Base-by-base conservation (phyloP, 116 monocot genomes). In the Iris pallida region DNA sequence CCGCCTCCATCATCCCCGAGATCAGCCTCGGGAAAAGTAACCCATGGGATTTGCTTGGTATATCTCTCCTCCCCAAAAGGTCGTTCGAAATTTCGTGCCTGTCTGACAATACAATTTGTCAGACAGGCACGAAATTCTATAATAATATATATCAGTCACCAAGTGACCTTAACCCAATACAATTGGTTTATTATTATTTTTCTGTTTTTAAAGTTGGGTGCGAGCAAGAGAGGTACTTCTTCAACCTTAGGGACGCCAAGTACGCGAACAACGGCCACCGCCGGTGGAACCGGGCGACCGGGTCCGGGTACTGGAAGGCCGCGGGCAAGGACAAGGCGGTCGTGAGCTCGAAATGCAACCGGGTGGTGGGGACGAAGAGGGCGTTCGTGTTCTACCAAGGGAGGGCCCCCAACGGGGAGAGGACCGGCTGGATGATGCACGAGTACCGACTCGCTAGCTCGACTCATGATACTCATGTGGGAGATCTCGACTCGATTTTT, bases 401-500 rank as follows among this genome's bases (percentile, higher is more conserved):
- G 48, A 76, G 64, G 58, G 18, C 67, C 9, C 75, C 70, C 2
- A 19, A 43, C 42, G 68, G 72, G 11, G 12, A 19, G 0, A 55
- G 71, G n/a, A 83, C 79, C 2, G 75, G 77, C 52, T 88, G 88
- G 88, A 79, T 85, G 64, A 85, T 85, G 85, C 82, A 88, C 64
- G 85, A 88, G 74, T 88, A 85, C 58, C 78, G 88, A 30, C 80
- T 88, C 45, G 74, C 66, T 16, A 47, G 41, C 44, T 8, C n/a
- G 16, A 16, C 19, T 55, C 13, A 17, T 55, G 16, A 16, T 55
- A 66, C n/a, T n/a, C n/a, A n/a, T n/a, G n/a, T n/a, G n/a, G n/a
- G n/a, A n/a, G n/a, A n/a, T n/a, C n/a, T n/a, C n/a, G n/a, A n/a
- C n/a, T n/a, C n/a, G n/a, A n/a, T n/a, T n/a, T n/a, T n/a, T n/a